A percentile compares a stretch with the other conserved stretches of the same genome.
These are phyloP conservation scores for Sugiyamaella grinbergsii DNA, from an alignment of 1,139 yeast genomes.

Conservation along the genomic window DNA sequence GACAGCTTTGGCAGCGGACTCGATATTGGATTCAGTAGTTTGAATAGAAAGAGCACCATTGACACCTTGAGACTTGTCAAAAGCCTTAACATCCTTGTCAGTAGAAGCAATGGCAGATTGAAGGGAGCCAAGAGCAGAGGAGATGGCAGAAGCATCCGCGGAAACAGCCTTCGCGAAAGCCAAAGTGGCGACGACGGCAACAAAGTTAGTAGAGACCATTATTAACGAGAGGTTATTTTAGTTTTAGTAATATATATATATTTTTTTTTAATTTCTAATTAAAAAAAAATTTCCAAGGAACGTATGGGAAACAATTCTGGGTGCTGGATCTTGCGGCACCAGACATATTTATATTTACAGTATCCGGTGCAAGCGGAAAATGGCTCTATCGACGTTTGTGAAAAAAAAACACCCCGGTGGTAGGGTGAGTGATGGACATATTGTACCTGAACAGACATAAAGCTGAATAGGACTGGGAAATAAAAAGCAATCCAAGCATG, in stretches of 20 bases:
- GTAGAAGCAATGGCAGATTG: slow-evolving; percentile 23
- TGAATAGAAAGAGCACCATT: slow-evolving; percentile 29
- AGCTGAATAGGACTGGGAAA: no score
- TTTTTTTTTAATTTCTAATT: background rate
- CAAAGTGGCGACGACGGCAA: slow-evolving; percentile 16
- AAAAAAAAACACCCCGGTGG: no score
- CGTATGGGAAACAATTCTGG: no score
- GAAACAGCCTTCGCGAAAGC: slow-evolving; percentile 18
- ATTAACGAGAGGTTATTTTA: slow-evolving; percentile 15
- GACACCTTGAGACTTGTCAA: slow-evolving; percentile 25
- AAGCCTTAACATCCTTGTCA: slow-evolving; percentile 25
- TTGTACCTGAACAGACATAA: no score
- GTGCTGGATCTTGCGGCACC: no score
- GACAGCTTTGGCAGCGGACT: slow-evolving; percentile 18
- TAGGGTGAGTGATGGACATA: no score
- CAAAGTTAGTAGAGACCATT: slow-evolving; percentile 20
- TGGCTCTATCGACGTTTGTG: no score
- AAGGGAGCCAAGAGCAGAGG: slow-evolving; percentile 23
- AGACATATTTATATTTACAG: no score
- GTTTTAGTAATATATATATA: background rate
- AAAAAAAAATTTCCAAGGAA: no score
- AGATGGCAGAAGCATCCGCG: slow-evolving; percentile 24
- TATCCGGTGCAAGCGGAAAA: no score
- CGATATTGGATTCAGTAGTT: slow-evolving; percentile 16
- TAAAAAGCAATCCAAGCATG: no score